phyloP scores from a whole-genome alignment of 2,329 filamentous ascomycete species.

The Beauveria sp. region DNA sequence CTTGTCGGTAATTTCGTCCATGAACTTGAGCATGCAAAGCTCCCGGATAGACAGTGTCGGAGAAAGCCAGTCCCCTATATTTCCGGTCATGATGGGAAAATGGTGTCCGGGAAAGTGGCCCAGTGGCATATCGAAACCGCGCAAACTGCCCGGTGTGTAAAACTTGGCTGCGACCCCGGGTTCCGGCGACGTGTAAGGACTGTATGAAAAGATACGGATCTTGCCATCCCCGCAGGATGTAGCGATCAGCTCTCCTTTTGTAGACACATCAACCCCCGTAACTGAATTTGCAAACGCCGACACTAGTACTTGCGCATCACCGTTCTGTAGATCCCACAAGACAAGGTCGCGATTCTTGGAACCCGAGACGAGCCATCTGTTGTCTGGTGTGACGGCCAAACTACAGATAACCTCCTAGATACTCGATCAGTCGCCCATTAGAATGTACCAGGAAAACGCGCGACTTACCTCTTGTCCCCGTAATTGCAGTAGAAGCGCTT shows the following conservation, averaged over 20 bases:
- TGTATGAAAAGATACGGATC: background rate
- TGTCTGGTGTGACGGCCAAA: background rate
- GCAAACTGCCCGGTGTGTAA: too few relatives aligned
- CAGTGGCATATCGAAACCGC: too few relatives aligned
- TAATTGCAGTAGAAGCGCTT: background rate
- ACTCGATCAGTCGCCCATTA: background rate
- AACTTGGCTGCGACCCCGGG: too few relatives aligned
- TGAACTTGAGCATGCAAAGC: slow-evolving; percentile 26
- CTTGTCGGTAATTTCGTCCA: slow-evolving; percentile 30
- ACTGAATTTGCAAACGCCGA: background rate
- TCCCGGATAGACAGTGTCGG: slow-evolving; percentile 20
- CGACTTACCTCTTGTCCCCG: background rate
- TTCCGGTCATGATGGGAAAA: too few relatives aligned
- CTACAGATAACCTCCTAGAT: background rate
- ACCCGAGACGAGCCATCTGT: background rate
- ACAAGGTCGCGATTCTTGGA: background rate
- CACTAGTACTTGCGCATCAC: background rate
- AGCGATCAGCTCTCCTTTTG: background rate
- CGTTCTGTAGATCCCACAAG: background rate
- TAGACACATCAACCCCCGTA: background rate
- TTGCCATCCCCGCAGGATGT: background rate
- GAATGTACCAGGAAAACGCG: background rate
- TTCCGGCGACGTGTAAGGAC: too few relatives aligned
- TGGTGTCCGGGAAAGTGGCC: too few relatives aligned
- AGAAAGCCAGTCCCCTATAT: too few relatives aligned